Conservation (phyloP, 176 grass and related monocot genomes). For the barley (Hordeum vulgare) region DNA sequence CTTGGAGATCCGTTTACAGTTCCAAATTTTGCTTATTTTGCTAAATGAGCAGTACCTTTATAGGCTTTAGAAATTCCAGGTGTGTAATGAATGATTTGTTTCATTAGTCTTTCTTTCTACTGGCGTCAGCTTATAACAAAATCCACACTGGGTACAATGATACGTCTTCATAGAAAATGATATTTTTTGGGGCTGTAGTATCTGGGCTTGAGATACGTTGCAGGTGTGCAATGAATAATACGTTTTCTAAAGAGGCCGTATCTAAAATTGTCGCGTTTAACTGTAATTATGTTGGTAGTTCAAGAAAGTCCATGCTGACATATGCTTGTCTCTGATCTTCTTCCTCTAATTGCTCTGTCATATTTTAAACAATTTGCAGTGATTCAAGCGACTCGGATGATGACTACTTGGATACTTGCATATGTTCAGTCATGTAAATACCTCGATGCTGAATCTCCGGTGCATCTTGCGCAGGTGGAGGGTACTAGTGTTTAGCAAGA, state of each 20-base stretch:
- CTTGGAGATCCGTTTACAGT: neutral
- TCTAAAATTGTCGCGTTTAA: neutral
- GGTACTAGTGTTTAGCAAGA: conserved; percentile 19
- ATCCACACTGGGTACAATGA: neutral
- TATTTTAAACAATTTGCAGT: conserved; percentile 33
- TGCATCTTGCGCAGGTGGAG: conserved; percentile 20
- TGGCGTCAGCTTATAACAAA: neutral
- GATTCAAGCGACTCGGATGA: conserved; percentile 74
- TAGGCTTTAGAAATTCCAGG: neutral
- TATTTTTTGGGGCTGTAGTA: neutral
- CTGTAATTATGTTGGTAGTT: neutral
- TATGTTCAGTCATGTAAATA: conserved; percentile 78
- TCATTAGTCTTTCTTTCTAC: neutral
- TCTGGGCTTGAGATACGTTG: neutral
- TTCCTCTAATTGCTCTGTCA: neutral
- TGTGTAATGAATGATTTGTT: neutral
- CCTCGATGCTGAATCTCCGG: neutral
- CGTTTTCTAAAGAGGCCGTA: neutral
- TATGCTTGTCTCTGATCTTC: neutral
- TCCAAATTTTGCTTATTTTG: neutral
- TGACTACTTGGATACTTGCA: conserved; percentile 74
- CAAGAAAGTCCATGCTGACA: neutral
- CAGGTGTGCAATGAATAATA: no score
- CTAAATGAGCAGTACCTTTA: neutral
- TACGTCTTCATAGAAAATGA: neutral